Conservation (phyloP, 2,329 filamentous ascomycete genomes). For the Talaromyces amestolkiae region DNA sequence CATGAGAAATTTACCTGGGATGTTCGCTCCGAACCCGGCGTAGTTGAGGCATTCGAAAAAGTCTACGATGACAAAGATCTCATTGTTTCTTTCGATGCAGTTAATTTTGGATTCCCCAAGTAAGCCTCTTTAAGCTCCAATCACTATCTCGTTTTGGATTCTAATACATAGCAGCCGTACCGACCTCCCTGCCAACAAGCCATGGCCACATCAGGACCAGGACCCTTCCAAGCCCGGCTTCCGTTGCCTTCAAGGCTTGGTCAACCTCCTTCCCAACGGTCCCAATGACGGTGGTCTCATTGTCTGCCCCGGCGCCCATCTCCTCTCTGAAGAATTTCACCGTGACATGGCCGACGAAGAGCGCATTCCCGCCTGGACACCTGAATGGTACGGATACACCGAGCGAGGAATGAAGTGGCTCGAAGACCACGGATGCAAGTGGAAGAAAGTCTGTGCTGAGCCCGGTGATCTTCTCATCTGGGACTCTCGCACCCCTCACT, state of each 20-base stretch:
- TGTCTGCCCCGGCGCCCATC: conserved; percentile 41
- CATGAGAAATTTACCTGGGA: conserved; percentile 32
- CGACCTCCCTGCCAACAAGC: conserved; percentile 27
- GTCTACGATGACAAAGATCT: conserved; percentile 33
- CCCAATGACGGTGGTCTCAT: conserved; percentile 47
- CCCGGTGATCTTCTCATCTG: conserved; percentile 47
- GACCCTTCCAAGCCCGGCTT: conserved; percentile 36
- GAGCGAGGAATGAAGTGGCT: conserved; percentile 46
- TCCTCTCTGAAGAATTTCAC: conserved; percentile 44
- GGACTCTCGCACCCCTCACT: conserved; percentile 51
- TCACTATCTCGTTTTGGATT: too few relatives aligned
- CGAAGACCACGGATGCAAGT: conserved; percentile 36
- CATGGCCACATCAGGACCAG: conserved; percentile 48
- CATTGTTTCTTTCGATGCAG: conserved; percentile 23
- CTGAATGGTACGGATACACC: conserved; percentile 43
- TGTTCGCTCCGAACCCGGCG: conserved; percentile 32
- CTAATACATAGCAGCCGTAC: conserved; percentile 28
- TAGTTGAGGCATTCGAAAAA: conserved; percentile 40
- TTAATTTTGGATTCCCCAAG: conserved; percentile 12
- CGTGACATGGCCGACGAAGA: conserved; percentile 26
- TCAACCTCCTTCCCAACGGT: conserved; percentile 45
- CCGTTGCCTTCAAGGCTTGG: conserved; percentile 41
- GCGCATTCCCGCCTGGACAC: conserved; percentile 22
- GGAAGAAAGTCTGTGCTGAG: conserved; percentile 43
- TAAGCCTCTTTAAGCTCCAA: conserved; percentile 2